Evolutionary conservation across 345 rosid genomes (phyloP), one percentile per base, ranked within the genome.

Genomic region (Trapa bicornis): DNA sequence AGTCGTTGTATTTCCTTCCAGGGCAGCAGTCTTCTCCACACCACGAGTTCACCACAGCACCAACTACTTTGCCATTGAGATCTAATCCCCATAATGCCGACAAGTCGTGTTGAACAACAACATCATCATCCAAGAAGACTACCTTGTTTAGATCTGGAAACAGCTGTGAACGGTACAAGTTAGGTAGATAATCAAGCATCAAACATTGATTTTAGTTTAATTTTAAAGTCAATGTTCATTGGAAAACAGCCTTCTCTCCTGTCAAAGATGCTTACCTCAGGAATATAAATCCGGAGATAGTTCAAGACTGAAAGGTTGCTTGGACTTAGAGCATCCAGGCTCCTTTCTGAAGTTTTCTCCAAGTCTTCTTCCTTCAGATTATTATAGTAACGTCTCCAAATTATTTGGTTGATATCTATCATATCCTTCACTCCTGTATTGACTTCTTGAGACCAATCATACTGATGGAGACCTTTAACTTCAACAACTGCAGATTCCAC

Each of bases 391-490:
- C 75, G 85, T 67, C 70, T 81, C 89, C 92, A 84, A 69, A 84
- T 80, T 74, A 83, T 71, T 17, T 78, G 88, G 76, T 89, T 88
- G 68, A 82, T 80, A 67, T 85, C 90, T 17, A 88, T 68, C 84
- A 88, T 88, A 75, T 88, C 92, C 73, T 82, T 88, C 43, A 92
- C 87, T 69, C 75, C 86, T 69, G 70, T 42, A 61, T 89, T 86
- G 72, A 85, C 91, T 69, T 85, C 89, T 71, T 79, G 74, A 60
- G 96, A 78, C 98, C 98, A 92, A 69, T 92, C 93, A 77, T 82
- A 92, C 66, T 89, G 96, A 68, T 92, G 96, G 73, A 92, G 83
- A 37, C 98, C 98, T 78, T 89, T 92, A 17, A 89, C 89, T 86
- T 92, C 98, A 67, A 89, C 89, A 47, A 82, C 89, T 0, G 81